phyloP scores from a whole-genome alignment of 768 basidiomycete species.

The Asterophora parasitica region DNA sequence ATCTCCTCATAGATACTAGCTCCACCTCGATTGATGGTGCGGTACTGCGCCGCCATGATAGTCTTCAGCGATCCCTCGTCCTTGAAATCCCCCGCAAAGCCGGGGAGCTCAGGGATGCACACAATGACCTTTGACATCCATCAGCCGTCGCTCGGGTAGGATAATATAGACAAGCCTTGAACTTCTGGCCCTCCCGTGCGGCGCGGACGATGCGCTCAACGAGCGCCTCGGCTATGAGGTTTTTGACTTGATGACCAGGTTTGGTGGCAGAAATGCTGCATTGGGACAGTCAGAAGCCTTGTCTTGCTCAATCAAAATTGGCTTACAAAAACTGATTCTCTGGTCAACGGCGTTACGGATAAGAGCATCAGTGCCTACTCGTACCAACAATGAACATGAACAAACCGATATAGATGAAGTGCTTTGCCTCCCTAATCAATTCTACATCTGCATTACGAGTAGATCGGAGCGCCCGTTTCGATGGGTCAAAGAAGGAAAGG shows the following conservation, averaged over 20 bases:
- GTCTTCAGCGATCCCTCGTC: constrained; percentile 57
- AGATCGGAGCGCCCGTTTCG: no score
- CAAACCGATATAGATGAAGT: constrained; percentile 90
- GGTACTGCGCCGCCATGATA: constrained; percentile 86
- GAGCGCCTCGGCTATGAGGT: constrained; percentile 78
- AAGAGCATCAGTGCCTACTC: constrained; percentile 10
- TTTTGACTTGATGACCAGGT: constrained; percentile 63
- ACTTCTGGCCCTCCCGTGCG: constrained; percentile 61
- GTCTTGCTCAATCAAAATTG: not conserved
- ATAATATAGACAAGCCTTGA: constrained; percentile 48
- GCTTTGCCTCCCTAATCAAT: constrained; percentile 77
- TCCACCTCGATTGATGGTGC: constrained; percentile 88
- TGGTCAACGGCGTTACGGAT: constrained; percentile 24
- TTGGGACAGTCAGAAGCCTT: constrained; percentile 5
- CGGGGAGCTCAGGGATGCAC: constrained; percentile 87
- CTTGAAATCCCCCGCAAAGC: constrained; percentile 81
- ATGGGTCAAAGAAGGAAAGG: no score
- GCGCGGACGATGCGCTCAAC: constrained; percentile 80
- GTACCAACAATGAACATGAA: constrained; percentile 1
- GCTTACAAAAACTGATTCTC: constrained; percentile 90
- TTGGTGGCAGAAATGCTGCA: constrained; percentile 73
- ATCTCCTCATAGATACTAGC: constrained; percentile 82
- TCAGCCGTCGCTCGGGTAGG: no score
- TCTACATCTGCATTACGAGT: constrained; percentile 49
- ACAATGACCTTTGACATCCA: constrained; percentile 61